A percentile compares a stretch with the other conserved stretches of the same genome.
phyloP scores from a whole-genome alignment of 805 yeast genomes.

The Lachancea thermotolerans region DNA sequence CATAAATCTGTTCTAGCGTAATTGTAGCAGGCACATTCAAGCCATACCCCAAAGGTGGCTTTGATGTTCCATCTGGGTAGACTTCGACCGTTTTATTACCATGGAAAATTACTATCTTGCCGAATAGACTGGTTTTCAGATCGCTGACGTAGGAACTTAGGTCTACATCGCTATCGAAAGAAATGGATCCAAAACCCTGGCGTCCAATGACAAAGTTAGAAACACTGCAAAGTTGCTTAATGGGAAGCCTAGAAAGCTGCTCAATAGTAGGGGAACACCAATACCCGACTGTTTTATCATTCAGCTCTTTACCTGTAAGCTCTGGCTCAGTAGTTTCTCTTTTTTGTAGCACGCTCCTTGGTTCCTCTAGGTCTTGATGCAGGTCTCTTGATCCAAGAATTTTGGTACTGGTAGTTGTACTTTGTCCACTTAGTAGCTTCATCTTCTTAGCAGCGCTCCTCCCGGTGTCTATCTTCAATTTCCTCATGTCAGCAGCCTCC shows the following conservation, averaged over 20 bases:
- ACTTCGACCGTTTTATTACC: conserved; percentile 49
- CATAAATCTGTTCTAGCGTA: conserved; percentile 55
- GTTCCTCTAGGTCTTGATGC: not conserved
- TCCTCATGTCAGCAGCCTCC: conserved; percentile 29
- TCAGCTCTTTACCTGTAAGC: not conserved
- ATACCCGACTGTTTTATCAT: conserved; percentile 35
- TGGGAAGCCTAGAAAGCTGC: conserved; percentile 39
- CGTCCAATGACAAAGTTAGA: conserved; percentile 66
- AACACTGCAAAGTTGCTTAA: conserved; percentile 45
- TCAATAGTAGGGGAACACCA: conserved; percentile 67
- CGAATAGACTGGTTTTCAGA: conserved; percentile 32
- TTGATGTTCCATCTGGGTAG: conserved; percentile 45
- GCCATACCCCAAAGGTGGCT: conserved; percentile 62
- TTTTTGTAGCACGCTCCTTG: not conserved
- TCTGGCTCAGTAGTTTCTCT: not conserved
- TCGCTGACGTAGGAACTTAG: conserved; percentile 44
- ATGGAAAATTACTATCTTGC: conserved; percentile 41
- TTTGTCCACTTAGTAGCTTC: conserved; percentile 30
- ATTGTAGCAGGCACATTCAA: conserved; percentile 73
- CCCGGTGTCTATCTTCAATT: conserved; percentile 35
- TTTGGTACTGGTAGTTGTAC: conserved; percentile 16
- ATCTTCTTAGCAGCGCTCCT: conserved; percentile 40
- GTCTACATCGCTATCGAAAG: conserved; percentile 64
- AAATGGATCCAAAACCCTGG: conserved; percentile 58
- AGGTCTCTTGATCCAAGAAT: conserved; percentile 6